phyloP scores from a whole-genome alignment of 192 early-diverging fungal species.

The Geosiphon pyriformis region DNA sequence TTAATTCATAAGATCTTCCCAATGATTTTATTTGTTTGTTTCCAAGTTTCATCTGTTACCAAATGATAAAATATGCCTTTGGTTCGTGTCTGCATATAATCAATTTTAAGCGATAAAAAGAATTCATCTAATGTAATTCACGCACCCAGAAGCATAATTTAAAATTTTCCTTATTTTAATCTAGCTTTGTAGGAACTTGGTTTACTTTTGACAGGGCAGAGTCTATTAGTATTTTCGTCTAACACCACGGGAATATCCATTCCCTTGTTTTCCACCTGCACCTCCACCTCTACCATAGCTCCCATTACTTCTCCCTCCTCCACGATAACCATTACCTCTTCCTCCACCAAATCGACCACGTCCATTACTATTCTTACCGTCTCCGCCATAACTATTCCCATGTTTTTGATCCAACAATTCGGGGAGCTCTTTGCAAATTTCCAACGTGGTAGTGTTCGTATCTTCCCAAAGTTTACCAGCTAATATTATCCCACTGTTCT shows the following conservation, averaged over 20 bases:
- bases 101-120: too few species aligned
- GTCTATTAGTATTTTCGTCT: too few species aligned
- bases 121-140: too few species aligned
- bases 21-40: too few species aligned
- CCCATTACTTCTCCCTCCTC: constrained; percentile 45
- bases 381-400: constrained; percentile 34
- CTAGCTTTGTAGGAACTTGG: too few species aligned
- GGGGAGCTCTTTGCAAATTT: constrained; percentile 70
- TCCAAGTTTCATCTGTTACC: too few species aligned
- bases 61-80: too few species aligned
- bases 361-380: constrained; percentile 37
- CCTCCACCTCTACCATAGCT: constrained; percentile 38
- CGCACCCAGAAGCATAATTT: too few species aligned
- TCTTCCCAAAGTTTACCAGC: constrained; percentile 35
- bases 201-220: too few species aligned
- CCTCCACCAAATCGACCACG: constrained; percentile 39
- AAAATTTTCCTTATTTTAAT: too few species aligned
- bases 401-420: constrained; percentile 63
- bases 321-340: constrained; percentile 41
- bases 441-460: constrained; percentile 63
- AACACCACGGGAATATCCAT: constrained; percentile 26
- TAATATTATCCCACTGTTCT: constrained; percentile 39
- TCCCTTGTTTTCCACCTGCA: constrained; percentile 37
- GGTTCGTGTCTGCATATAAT: too few species aligned
- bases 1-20: too few species aligned